Evolutionary conservation across 2,329 filamentous ascomycete genomes (phyloP).

Genomic region (Chaetomiaceae sp.): DNA sequence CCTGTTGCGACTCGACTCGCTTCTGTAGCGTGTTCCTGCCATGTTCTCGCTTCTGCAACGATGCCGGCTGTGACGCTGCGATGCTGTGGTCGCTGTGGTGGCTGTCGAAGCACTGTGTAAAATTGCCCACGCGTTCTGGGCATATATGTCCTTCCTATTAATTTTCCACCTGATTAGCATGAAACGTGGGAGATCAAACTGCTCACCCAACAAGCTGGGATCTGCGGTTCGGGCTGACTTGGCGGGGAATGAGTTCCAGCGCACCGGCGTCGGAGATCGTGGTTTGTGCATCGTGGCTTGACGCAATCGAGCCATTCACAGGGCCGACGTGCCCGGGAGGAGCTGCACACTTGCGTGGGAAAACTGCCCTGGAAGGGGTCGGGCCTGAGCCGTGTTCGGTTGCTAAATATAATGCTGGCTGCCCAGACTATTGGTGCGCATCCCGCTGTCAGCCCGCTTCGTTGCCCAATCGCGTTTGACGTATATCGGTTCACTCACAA

Average conservation of each 20-base stretch:
- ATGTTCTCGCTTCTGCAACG: not conserved
- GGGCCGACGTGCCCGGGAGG: not conserved
- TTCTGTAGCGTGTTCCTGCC: not conserved
- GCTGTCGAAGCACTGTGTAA: too few species aligned
- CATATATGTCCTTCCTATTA: not conserved
- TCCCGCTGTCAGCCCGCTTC: not conserved
- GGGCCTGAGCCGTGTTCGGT: constrained; percentile 14
- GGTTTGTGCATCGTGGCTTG: not conserved
- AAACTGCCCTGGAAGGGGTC: not conserved
- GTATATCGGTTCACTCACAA: too few species aligned
- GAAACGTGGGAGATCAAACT: not conserved
- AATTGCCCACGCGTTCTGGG: too few species aligned
- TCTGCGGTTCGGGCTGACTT: constrained; percentile 1
- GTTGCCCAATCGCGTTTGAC: not conserved
- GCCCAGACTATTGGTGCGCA: not conserved
- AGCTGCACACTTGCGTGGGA: not conserved
- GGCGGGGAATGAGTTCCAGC: not conserved
- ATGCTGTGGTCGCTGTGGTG: not conserved
- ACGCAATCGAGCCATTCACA: not conserved
- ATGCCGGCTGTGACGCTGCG: not conserved
- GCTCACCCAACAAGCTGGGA: not conserved
- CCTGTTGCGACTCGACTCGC: not conserved
- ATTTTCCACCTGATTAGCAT: not conserved
- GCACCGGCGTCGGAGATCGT: constrained; percentile 5
- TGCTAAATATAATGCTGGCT: constrained; percentile 14